Evolutionary conservation across 352 stramenopile species (phyloP).

Genomic region (Pseudoperonospora humuli): DNA sequence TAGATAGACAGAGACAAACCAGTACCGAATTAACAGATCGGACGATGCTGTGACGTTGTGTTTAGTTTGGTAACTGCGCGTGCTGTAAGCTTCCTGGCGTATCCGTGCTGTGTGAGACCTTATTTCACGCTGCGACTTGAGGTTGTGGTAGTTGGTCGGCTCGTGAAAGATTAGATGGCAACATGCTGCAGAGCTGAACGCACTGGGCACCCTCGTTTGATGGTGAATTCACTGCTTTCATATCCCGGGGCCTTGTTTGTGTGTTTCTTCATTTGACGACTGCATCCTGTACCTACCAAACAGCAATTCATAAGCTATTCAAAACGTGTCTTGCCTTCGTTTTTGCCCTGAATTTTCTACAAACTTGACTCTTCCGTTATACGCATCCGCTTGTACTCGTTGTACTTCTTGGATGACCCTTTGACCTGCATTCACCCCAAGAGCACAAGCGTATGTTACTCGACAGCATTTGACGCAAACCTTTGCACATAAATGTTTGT

Average conservation of each 20-base stretch:
- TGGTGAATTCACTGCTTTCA: conserved; percentile 21
- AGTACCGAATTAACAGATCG: conserved; percentile 2
- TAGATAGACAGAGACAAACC: conserved; percentile 21
- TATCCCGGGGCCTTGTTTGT: conserved; percentile 1
- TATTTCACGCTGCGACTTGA: conserved; percentile 8
- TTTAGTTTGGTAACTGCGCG: conserved; percentile 5
- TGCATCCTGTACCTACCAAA: not conserved
- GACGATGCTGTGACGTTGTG: conserved; percentile 1
- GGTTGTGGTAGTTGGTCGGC: too few relatives aligned
- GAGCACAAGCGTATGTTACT: conserved; percentile 1
- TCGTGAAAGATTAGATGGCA: conserved; percentile 15
- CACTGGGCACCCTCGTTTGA: conserved; percentile 17
- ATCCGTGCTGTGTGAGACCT: not conserved
- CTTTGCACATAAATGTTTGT: not conserved
- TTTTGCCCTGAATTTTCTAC: conserved; percentile 13
- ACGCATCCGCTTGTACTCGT: conserved; percentile 65
- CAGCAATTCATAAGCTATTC: not conserved
- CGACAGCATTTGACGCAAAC: not conserved
- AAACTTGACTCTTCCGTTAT: conserved; percentile 38
- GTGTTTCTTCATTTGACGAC: not conserved
- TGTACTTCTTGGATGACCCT: conserved; percentile 75
- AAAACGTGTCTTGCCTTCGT: not conserved
- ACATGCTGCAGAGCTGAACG: conserved; percentile 19
- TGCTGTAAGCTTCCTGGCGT: conserved; percentile 7
- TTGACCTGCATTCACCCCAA: conserved; percentile 25